phyloP scores from a whole-genome alignment of 2,329 filamentous ascomycete species.

The Exophiala calicioides region DNA sequence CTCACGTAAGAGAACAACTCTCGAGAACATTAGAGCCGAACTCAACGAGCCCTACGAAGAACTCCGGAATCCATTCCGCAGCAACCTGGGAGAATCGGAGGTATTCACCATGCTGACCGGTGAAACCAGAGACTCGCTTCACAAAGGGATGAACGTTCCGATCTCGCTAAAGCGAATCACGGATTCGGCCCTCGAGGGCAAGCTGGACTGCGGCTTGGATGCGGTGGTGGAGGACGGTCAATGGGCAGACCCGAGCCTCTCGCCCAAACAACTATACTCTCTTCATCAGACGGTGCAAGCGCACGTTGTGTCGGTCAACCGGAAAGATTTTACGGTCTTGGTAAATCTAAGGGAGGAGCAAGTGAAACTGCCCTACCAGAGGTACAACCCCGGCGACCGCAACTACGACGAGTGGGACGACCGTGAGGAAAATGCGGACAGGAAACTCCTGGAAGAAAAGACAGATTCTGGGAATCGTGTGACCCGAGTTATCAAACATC shows the following conservation, averaged over 20 bases:
- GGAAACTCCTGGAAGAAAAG: constrained; percentile 80
- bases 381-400: constrained; percentile 54
- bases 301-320: constrained; percentile 84
- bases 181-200: constrained; percentile 89
- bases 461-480: constrained; percentile 81
- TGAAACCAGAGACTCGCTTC: constrained; percentile 80
- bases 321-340: constrained; percentile 79
- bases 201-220: constrained; percentile 91
- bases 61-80: constrained; percentile 75
- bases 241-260: constrained; percentile 68
- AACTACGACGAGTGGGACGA: constrained; percentile 85
- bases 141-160: constrained; percentile 88
- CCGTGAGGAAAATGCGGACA: constrained; percentile 75
- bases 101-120: constrained; percentile 97
- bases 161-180: constrained; percentile 78
- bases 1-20: constrained; percentile 89
- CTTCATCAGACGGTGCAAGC: constrained; percentile 82
- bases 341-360: constrained; percentile 81
- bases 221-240: constrained; percentile 82
- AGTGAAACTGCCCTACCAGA: constrained; percentile 70
- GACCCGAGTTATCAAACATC: constrained; percentile 95
- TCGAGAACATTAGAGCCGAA: constrained; percentile 94
- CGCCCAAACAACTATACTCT: constrained; percentile 72
- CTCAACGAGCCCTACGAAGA: constrained; percentile 93
- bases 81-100: constrained; percentile 67